Evolutionary conservation across 176 grass and related monocot species (phyloP), one percentile per base, ranked within the genome.

Genomic region (Juncus effusus): DNA sequence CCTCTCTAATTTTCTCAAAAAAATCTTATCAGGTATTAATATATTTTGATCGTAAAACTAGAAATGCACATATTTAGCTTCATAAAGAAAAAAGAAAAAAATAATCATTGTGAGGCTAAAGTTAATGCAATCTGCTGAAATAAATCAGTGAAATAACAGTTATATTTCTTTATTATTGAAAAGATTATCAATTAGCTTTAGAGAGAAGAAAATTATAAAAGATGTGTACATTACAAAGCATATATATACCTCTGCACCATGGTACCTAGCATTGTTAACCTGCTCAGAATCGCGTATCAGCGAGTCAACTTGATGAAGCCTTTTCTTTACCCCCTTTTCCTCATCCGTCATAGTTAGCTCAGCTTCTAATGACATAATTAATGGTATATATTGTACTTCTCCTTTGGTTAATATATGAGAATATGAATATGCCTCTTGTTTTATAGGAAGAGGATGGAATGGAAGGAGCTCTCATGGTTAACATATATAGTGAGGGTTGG

Each of bases 281-380:
- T 83, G 82, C 44, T 87, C 84, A 12, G 84, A 74, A 41, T 83
- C 84, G 37, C 58, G 63, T 63, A 81, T 78, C 54, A 87, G 66
- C 56, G 84, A 87, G 76, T 87, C 80, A 3, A 42, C 39, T 4
- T 79, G 75, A 66, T 16, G n/a, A 2, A 87, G 53, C 28, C 60
- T 19, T 56, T 55, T 77, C 28, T 51, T 40, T 8, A 36, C 59
- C 14, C 64, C 57, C 36, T 49, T 12, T 2, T 11, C 54, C 16
- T 47, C 53, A n/a, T 2, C 9, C n/a, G 14, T 41, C 51, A 65
- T 62, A 38, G 7, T 64, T 37, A 36, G 53, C 14, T 82, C 75
- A 13, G 10, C 38, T 59, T 70, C 53, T 3, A 13, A 13, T 7
- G 80, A 50, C 76, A 83, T 83, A 19, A 60, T 62, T 13, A 12